Evolutionary conservation across 2,329 filamentous ascomycete genomes (phyloP), one percentile per base, ranked within the genome.

Genomic region (Fusarium sublunatum): DNA sequence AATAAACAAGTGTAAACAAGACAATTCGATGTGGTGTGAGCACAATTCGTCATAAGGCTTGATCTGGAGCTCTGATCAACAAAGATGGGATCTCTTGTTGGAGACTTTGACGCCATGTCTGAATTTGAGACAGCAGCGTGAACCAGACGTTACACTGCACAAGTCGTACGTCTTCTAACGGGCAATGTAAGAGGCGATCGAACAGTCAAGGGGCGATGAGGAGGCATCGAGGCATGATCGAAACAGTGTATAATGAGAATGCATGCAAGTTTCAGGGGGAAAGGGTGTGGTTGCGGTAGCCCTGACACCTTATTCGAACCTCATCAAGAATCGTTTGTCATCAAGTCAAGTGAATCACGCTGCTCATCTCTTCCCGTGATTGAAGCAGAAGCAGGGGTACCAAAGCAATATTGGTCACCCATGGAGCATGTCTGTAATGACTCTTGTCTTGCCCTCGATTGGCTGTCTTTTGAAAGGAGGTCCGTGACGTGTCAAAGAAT

Each of bases 401-500:
- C 44, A n/a, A 36, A 47, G 24, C 38, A 26, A 54, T 31, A 3
- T 39, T 31, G 11, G 15, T 24, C 25, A 38, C 41, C 31, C 42
- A 28, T 44, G 22, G 22, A 34, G 29, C n/a, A 41, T 58, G 24
- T 36, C 28, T 29, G 19, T 19, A 56, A 70, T 70, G 67, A 69
- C 62, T 68, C 67, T 69, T 42, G 10, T 38, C 38, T 34, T 19
- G 29, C 5, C n/a, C 13, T 50, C 50, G 15, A 70, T 70, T 70
- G 67, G 67, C 2, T 46, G 40, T 53, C 13, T 43, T 40, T 32
- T 25, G 26, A 65, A 62, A 65, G 53, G 57, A 65, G 62, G 62
- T 43, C 62, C 53, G 62, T 70, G 67, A 70, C 67, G 67, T 70
- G 67, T 67, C 61, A 43, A 41, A 52, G 46, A 45, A 45, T 61